Evolutionary conservation across 2,329 filamentous ascomycete genomes (phyloP).

Genomic region (Corinectria fuckeliana): DNA sequence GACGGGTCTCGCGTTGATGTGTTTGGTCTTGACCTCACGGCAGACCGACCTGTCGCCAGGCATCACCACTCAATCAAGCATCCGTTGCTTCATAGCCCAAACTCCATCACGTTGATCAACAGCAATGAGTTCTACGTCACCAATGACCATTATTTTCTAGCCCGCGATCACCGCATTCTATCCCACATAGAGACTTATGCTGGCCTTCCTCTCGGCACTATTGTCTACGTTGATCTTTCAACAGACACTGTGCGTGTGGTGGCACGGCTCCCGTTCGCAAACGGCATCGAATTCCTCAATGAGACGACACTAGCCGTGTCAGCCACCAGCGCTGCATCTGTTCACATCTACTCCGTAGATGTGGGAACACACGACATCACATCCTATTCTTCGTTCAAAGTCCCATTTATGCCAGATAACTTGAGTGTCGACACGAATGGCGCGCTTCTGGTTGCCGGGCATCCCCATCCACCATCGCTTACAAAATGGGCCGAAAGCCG

Average conservation of each 20-base stretch:
- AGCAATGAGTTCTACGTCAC: conserved; percentile 49
- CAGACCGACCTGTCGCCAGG: conserved; percentile 25
- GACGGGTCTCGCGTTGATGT: conserved; percentile 46
- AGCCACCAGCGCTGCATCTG: conserved; percentile 36
- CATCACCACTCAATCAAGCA: conserved; percentile 47
- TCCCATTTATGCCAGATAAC: conserved; percentile 52
- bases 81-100: conserved; percentile 47
- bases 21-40: conserved; percentile 48
- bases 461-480: conserved; percentile 45
- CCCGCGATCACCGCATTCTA: conserved; percentile 33
- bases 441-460: conserved; percentile 49
- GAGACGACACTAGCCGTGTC: conserved; percentile 47
- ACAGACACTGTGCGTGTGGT: conserved; percentile 36
- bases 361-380: conserved; percentile 6
- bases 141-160: conserved; percentile 48
- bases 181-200: conserved; percentile 45
- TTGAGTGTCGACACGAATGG: conserved; percentile 39
- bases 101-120: conserved; percentile 46
- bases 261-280: conserved; percentile 47
- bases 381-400: conserved; percentile 1
- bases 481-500: conserved; percentile 42
- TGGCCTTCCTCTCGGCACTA: conserved; percentile 40
- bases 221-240: conserved; percentile 45
- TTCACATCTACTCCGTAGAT: conserved; percentile 21
- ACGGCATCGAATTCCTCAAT: conserved; percentile 50